A percentile compares a stretch with the other conserved stretches of the same genome.
Conservation (phyloP, 2,329 filamentous ascomycete species). For the Macrophomina pseudophaseolina region DNA sequence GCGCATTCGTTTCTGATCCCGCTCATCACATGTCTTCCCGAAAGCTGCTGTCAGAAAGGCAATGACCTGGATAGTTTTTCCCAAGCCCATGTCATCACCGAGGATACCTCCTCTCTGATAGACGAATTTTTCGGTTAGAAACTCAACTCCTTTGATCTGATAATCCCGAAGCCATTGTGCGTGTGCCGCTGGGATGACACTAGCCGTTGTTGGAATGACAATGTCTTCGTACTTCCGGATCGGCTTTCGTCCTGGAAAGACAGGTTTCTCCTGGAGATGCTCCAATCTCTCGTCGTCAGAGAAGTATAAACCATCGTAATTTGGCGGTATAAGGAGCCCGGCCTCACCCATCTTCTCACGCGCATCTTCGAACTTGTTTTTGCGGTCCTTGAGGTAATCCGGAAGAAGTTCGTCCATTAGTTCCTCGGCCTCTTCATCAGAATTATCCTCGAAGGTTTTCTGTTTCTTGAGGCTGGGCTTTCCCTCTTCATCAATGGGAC, state of each 20-base stretch:
- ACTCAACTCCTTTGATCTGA: constrained; percentile 82
- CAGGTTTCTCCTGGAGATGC: constrained; percentile 70
- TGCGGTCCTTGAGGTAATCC: constrained; percentile 73
- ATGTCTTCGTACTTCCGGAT: constrained; percentile 77
- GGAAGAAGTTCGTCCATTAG: constrained; percentile 67
- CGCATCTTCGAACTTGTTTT: constrained; percentile 70
- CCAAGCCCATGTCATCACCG: constrained; percentile 96
- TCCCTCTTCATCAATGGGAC: neutral
- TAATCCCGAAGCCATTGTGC: constrained; percentile 93
- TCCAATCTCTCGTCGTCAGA: constrained; percentile 70
- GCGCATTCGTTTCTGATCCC: constrained; percentile 85
- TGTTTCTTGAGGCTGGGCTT: constrained; percentile 16
- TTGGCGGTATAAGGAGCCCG: constrained; percentile 77
- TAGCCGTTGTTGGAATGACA: constrained; percentile 73
- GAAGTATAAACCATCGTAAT: constrained; percentile 76
- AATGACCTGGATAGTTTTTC: constrained; percentile 95
- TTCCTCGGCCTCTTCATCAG: constrained; percentile 50
- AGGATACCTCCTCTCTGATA: constrained; percentile 90
- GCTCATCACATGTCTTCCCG: constrained; percentile 88
- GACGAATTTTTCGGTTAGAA: constrained; percentile 87
- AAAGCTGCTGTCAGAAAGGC: constrained; percentile 91
- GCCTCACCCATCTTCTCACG: constrained; percentile 65
- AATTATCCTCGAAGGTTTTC: constrained; percentile 34
- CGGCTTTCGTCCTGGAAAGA: constrained; percentile 66
- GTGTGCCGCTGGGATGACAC: constrained; percentile 83